Percentiles rank a stretch among this genome's conserved stretches.
Evolutionary conservation across 306 rosid genomes (phyloP).

Genomic region (Delonix regia): DNA sequence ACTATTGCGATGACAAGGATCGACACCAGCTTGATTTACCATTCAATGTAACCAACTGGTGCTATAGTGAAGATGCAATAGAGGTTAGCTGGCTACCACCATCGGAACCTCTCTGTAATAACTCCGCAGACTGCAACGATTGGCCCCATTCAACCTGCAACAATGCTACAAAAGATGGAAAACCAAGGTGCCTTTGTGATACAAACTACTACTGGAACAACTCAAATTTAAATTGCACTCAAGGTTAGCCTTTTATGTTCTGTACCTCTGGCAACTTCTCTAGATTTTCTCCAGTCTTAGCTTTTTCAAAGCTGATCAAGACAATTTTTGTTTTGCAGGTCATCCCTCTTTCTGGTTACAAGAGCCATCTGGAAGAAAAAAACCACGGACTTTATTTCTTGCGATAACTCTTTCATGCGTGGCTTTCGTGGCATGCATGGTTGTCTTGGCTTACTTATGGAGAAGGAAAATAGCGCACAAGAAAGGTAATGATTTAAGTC

Average conservation of each 20-base stretch:
- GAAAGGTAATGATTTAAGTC: slow-evolving; percentile 21
- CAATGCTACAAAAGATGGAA: not conserved
- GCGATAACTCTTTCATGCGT: not conserved
- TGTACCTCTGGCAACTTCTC: not conserved
- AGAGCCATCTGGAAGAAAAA: not conserved
- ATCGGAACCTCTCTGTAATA: slow-evolving; percentile 36
- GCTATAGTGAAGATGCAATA: not conserved
- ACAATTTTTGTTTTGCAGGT: not conserved
- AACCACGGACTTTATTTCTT: not conserved
- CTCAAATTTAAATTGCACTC: slow-evolving; percentile 21
- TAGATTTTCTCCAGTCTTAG: too few species aligned
- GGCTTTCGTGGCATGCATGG: not conserved
- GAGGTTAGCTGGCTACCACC: slow-evolving; percentile 41
- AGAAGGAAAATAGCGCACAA: slow-evolving; percentile 9
- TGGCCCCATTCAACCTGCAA: slow-evolving; percentile 52
- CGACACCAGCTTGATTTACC: not conserved
- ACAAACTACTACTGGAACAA: slow-evolving; percentile 33
- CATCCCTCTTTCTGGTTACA: not conserved
- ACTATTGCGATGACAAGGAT: not conserved
- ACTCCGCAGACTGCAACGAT: slow-evolving; percentile 14
- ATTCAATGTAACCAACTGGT: not conserved
- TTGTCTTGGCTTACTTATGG: not conserved
- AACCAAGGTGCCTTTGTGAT: slow-evolving; percentile 41
- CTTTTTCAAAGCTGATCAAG: too few species aligned
- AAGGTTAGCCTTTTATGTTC: slow-evolving; percentile 4